Percentiles rank a stretch among this genome's conserved stretches.
Evolutionary conservation across 306 rosid genomes (phyloP).

Genomic region (Prunus davidiana): DNA sequence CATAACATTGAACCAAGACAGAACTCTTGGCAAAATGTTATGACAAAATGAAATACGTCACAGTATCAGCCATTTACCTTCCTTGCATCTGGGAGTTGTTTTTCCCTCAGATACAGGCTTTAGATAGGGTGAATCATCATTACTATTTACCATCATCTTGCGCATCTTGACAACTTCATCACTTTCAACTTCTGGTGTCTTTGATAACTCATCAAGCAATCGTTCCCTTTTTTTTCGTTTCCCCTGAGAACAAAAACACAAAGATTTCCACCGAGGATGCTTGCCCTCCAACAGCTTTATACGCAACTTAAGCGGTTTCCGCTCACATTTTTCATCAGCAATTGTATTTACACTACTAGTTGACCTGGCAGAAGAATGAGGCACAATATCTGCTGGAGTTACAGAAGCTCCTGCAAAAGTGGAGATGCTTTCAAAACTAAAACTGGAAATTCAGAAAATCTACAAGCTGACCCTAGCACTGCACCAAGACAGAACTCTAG

Average conservation of each 20-base stretch:
- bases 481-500: constrained; percentile 17
- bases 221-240: constrained; percentile 65
- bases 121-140: constrained; percentile 31
- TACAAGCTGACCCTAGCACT: constrained; percentile 11
- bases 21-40: neutral
- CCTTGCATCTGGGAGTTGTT: constrained; percentile 27
- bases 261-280: constrained; percentile 65
- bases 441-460: constrained; percentile 13
- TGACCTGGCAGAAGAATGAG: constrained; percentile 27
- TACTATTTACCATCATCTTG: constrained; percentile 40
- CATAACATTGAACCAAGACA: constrained; percentile 22
- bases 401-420: constrained; percentile 40
- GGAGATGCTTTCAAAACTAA: constrained; percentile 28
- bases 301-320: no score
- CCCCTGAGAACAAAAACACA: constrained; percentile 49
- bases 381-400: constrained; percentile 23
- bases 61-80: constrained; percentile 45
- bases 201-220: constrained; percentile 31
- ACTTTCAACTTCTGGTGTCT: constrained; percentile 30
- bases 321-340: constrained; percentile 11
- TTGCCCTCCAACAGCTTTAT: constrained; percentile 53
- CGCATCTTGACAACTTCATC: constrained; percentile 54
- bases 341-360: constrained; percentile 26
- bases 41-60: constrained; percentile 4
- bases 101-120: constrained; percentile 41